phyloP scores from a whole-genome alignment of 139 green algal species.

The Haematococcus lacustris region DNA sequence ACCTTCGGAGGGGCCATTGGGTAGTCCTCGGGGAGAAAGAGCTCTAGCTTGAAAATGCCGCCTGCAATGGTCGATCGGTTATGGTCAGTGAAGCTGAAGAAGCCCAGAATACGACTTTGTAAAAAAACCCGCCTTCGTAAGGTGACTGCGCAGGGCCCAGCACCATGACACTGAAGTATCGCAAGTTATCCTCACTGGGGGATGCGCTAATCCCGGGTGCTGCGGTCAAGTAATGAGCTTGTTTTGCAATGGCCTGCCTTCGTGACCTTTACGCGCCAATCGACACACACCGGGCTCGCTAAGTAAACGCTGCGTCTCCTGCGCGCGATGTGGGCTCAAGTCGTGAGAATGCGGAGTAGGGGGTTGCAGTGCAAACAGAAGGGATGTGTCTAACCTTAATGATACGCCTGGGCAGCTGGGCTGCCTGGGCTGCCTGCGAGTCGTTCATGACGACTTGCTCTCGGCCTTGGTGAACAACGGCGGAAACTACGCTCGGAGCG shows the following conservation, averaged over 20 bases:
- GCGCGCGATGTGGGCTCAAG: too few relatives aligned
- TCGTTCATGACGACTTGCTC: not conserved
- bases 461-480: too few relatives aligned
- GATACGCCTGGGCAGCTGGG: constrained; percentile 63
- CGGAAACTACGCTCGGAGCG: too few relatives aligned
- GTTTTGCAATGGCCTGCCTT: too few relatives aligned
- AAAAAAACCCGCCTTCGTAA: too few relatives aligned
- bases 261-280: not conserved
- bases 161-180: constrained; percentile 99
- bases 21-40: constrained; percentile 99
- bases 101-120: too few relatives aligned
- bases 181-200: constrained; percentile 92
- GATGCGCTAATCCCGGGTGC: constrained; percentile 92
- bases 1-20: constrained; percentile 98
- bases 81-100: not conserved
- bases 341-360: too few relatives aligned
- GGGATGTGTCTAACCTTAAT: constrained; percentile 35
- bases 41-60: constrained; percentile 93
- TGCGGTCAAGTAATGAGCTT: constrained; percentile 26
- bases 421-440: constrained; percentile 19
- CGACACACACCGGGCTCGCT: constrained; percentile 73
- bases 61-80: too few relatives aligned
- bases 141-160: constrained; percentile 80
- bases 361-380: not conserved
- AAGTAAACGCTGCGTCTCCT: constrained; percentile 96